Base-by-base conservation (phyloP, 1,139 yeast species). In the Saccharomyces hybrid region DNA sequence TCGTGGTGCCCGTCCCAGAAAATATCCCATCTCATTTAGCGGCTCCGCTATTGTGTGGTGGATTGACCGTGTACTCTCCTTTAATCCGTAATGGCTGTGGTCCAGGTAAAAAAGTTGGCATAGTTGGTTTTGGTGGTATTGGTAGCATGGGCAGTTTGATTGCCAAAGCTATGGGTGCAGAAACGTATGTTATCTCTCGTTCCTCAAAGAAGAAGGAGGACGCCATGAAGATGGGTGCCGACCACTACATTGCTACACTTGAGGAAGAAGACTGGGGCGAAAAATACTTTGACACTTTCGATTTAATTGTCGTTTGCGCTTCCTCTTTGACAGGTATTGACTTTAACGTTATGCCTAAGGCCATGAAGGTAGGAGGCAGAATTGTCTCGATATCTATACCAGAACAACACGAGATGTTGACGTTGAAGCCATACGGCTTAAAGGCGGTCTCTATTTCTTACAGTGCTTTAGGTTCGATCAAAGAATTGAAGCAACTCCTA, bases 71-170 rank as follows among this genome's bases (percentile, higher is more conserved):
- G 16, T 80, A 70, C 67, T 77, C 82, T 4, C 83, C 83, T 49
- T 71, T 79, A 59, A 72, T 75, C 52, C 70, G 81, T 64, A 75
- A 74, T 58, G 70, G 73, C 44, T 62, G 69, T 55, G 78, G 73
- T 55, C 72, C 72, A 51, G 69, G 70, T 52, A 75, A 78, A 54
- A 74, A 71, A 51, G 82, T 81, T 52, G 85, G 81, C 55, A 71
- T 81, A 59, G 72, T 79, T 57, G 85, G 86, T 58, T 73, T 81
- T 57, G 86, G 86, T 60, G 85, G 85, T 48, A 71, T 81, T 58
- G 86, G 86, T 44, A 84, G 80, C 69, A 76, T 80, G 78, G 83
- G 82, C 42, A 72, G 81, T 57, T 76, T 78, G 72, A 75, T 80
- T 59, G 78, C 84, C 51, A 75, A 77, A 59, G 84, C 84, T 5